Evolutionary conservation across 495 filamentous ascomycete genomes (phyloP).

Genomic region (Aspergillus carlsbadensis): DNA sequence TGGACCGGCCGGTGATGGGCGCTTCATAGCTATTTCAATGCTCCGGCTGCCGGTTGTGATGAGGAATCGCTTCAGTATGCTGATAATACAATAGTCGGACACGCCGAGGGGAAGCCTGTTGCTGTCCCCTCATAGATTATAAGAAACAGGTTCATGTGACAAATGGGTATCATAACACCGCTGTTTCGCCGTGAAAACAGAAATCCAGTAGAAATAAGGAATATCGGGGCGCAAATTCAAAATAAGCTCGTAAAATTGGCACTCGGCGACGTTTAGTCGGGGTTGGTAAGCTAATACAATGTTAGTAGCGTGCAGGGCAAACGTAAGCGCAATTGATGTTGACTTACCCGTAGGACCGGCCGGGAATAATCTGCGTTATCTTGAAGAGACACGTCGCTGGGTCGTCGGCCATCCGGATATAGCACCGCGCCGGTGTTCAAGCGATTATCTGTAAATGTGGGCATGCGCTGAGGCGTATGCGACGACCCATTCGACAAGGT

Average conservation of each 20-base stretch:
- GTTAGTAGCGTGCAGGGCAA: conserved; percentile 20
- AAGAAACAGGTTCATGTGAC: conserved; percentile 34
- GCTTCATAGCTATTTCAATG: no score
- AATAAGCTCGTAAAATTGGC: conserved; percentile 6
- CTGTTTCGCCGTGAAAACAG: conserved; percentile 34
- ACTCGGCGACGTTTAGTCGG: conserved; percentile 36
- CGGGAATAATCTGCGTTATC: conserved; percentile 60
- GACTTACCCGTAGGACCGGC: conserved; percentile 52
- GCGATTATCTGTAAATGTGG: conserved; percentile 45
- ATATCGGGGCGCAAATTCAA: conserved; percentile 17
- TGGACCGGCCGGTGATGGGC: no score
- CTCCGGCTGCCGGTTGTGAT: no score
- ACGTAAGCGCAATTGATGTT: not conserved
- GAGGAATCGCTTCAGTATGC: not conserved
- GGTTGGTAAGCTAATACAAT: conserved; percentile 49
- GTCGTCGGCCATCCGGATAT: conserved; percentile 46
- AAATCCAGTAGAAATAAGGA: conserved; percentile 31
- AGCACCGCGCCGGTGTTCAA: conserved; percentile 44
- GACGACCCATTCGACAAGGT: conserved; percentile 35
- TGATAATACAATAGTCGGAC: conserved; percentile 17
- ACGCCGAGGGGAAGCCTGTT: conserved; percentile 9
- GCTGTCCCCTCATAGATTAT: conserved; percentile 21
- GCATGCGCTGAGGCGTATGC: conserved; percentile 22
- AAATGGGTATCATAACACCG: conserved; percentile 49
- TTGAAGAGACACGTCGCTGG: conserved; percentile 52